Evolutionary conservation across 345 rosid species (phyloP).

Genomic region (Microcos paniculata): DNA sequence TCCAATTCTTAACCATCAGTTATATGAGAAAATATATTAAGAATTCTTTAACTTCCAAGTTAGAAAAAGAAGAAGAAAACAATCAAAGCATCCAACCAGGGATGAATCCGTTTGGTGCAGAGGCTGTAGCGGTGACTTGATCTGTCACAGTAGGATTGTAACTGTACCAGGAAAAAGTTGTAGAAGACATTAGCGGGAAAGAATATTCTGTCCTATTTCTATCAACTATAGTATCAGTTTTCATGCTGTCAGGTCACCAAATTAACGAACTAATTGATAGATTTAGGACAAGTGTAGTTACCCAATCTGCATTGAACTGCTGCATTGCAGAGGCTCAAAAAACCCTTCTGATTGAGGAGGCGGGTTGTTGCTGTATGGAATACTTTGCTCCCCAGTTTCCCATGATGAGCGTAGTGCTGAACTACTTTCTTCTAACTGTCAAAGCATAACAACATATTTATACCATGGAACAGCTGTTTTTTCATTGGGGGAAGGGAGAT

Average conservation of each 20-base stretch:
- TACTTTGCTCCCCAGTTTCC: constrained; percentile 9
- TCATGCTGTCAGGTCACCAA: too few relatives aligned
- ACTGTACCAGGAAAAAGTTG: constrained; percentile 13
- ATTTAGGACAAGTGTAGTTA: neutral
- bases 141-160: constrained; percentile 30
- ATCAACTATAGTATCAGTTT: neutral
- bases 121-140: constrained; percentile 26
- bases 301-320: constrained; percentile 36
- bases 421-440: constrained; percentile 2
- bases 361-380: constrained; percentile 5
- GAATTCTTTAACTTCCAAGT: neutral
- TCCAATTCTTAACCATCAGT: neutral
- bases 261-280: neutral
- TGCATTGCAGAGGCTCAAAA: constrained; percentile 36
- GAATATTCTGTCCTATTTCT: too few relatives aligned
- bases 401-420: neutral
- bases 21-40: neutral
- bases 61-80: neutral
- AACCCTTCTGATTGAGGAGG: constrained; percentile 21
- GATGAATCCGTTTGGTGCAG: constrained; percentile 38
- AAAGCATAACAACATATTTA: neutral
- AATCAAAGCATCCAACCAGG: constrained; percentile 47
- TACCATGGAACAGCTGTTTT: neutral
- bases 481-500: too few relatives aligned
- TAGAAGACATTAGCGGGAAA: neutral